Percentiles rank a stretch among this genome's conserved stretches.
These are phyloP conservation scores for Tremellales sp. DNA, from an alignment of 1,284 basidiomycete genomes.

Conservation along the genomic window DNA sequence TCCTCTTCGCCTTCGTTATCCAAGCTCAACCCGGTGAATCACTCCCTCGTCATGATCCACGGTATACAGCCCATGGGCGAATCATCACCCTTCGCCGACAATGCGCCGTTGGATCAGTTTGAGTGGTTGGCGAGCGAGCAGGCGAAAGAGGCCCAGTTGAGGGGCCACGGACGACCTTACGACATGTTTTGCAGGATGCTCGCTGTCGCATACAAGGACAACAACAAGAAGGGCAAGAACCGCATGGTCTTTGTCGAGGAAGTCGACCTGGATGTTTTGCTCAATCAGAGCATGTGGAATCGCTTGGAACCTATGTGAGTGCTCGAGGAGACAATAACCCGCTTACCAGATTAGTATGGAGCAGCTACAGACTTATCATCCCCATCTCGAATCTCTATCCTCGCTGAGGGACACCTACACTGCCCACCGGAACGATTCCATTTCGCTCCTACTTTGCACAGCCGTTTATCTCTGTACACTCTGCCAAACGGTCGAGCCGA, in stretches of 20 bases:
- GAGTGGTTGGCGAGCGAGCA: neutral
- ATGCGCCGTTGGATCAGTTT: neutral
- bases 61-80: slow-evolving; percentile 9
- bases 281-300: slow-evolving; percentile 18
- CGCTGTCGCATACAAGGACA: slow-evolving; percentile 30
- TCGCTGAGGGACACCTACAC: slow-evolving; percentile 20
- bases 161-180: slow-evolving; percentile 35
- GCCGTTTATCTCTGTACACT: slow-evolving; percentile 31
- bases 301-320: slow-evolving; percentile 31
- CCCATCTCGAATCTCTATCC: slow-evolving; percentile 34
- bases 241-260: slow-evolving; percentile 20
- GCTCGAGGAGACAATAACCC: neutral
- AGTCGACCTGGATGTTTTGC: slow-evolving; percentile 25
- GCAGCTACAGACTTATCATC: slow-evolving; percentile 36
- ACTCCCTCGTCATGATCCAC: slow-evolving; percentile 31
- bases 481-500: slow-evolving; percentile 16
- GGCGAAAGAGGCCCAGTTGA: too few relatives aligned
- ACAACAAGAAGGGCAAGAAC: slow-evolving; percentile 9
- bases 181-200: slow-evolving; percentile 39
- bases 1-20: neutral
- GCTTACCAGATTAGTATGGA: slow-evolving; percentile 17
- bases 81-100: neutral
- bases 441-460: slow-evolving; percentile 25
- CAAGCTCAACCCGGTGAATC: slow-evolving; percentile 11
- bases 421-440: slow-evolving; percentile 6